Percentiles rank a stretch among this genome's conserved stretches.
These are phyloP conservation scores for Candida gorgasii DNA, from an alignment of 805 yeast species.

Conservation along the genomic window DNA sequence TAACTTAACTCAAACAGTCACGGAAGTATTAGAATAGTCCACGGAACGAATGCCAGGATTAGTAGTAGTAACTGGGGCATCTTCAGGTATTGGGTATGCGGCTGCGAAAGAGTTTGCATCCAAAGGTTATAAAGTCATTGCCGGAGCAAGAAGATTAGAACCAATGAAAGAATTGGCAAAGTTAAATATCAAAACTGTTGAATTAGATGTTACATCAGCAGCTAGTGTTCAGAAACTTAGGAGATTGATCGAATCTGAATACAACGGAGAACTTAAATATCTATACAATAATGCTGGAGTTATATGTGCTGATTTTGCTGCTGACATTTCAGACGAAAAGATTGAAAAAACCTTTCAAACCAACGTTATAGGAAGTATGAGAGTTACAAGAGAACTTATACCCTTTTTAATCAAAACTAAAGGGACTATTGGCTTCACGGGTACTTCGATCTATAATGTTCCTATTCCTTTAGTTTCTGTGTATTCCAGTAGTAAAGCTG, in stretches of 20 bases:
- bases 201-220: slow-evolving; percentile 56
- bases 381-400: slow-evolving; percentile 57
- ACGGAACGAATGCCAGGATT: neutral
- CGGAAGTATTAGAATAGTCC: too few relatives aligned
- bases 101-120: slow-evolving; percentile 48
- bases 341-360: slow-evolving; percentile 55
- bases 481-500: slow-evolving; percentile 32
- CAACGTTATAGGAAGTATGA: slow-evolving; percentile 68
- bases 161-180: slow-evolving; percentile 53
- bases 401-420: slow-evolving; percentile 53
- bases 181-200: slow-evolving; percentile 45
- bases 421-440: slow-evolving; percentile 37
- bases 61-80: slow-evolving; percentile 57
- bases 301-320: slow-evolving; percentile 66
- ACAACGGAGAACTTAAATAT: slow-evolving; percentile 51
- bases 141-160: slow-evolving; percentile 66
- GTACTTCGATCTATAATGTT: slow-evolving; percentile 27
- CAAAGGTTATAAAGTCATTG: slow-evolving; percentile 60
- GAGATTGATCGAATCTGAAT: slow-evolving; percentile 38
- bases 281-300: slow-evolving; percentile 78
- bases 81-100: slow-evolving; percentile 54
- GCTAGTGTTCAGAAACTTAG: slow-evolving; percentile 49
- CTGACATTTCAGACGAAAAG: slow-evolving; percentile 58
- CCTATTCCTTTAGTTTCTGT: slow-evolving; percentile 30
- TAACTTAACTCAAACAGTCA: too few relatives aligned